Evolutionary conservation across 176 grass and related monocot species (phyloP).

Genomic region (Secale cereale): DNA sequence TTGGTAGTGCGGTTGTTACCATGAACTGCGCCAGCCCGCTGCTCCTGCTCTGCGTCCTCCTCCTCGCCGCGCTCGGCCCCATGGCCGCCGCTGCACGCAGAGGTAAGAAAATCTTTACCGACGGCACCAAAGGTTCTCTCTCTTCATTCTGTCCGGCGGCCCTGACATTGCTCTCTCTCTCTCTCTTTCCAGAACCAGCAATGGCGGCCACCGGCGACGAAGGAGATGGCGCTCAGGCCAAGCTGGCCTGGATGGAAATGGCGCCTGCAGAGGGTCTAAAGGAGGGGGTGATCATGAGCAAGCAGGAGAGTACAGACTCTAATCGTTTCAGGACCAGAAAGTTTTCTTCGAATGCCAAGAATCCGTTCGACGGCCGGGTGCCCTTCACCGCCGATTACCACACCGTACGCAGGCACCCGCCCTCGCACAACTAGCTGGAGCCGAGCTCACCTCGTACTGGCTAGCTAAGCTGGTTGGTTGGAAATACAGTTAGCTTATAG

Average conservation of each 20-base stretch:
- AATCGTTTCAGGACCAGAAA: conserved; percentile 30
- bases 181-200: background rate
- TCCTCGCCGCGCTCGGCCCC: background rate
- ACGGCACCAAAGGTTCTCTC: background rate
- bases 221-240: background rate
- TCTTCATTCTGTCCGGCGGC: no score
- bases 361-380: conserved; percentile 34
- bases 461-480: background rate
- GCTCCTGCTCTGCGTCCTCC: background rate
- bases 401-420: conserved; percentile 32
- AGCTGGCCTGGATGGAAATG: background rate
- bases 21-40: conserved; percentile 8
- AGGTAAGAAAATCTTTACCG: conserved; percentile 13
- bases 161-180: no score
- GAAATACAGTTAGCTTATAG: background rate
- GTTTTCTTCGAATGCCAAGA: background rate
- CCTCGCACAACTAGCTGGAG: conserved; percentile 58
- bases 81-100: conserved; percentile 20
- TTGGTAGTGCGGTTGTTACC: conserved; percentile 13
- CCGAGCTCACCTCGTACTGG: background rate
- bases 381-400: conserved; percentile 79
- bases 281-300: background rate
- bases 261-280: background rate
- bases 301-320: background rate
- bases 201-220: background rate